A percentile compares a stretch with the other conserved stretches of the same genome.
phyloP scores from a whole-genome alignment of 371 early-diverging fungal genomes.

The Mucor irregularis region DNA sequence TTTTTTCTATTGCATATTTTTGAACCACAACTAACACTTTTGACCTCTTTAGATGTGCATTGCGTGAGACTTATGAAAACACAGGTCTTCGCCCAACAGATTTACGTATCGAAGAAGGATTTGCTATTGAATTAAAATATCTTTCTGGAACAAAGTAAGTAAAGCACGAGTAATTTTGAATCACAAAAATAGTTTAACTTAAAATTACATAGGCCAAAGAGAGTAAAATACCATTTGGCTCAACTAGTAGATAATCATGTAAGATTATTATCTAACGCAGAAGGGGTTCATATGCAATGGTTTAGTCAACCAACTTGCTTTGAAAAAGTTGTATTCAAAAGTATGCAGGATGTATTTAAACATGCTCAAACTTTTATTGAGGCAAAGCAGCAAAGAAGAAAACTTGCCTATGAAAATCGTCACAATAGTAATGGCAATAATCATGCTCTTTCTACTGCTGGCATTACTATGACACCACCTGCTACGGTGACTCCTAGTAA shows the following conservation, averaged over 20 bases:
- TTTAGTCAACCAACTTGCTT: constrained; percentile 59
- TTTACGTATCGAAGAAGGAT: constrained; percentile 71
- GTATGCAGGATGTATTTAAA: constrained; percentile 79
- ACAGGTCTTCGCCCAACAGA: constrained; percentile 75
- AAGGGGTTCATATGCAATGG: constrained; percentile 78
- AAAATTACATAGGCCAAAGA: constrained; percentile 76
- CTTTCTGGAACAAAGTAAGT: constrained; percentile 71
- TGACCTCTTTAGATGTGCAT: constrained; percentile 66
- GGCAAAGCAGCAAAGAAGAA: constrained; percentile 35
- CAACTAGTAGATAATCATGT: constrained; percentile 62
- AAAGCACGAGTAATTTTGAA: not conserved
- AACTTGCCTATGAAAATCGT: constrained; percentile 6
- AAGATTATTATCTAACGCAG: constrained; percentile 65
- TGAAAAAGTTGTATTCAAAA: constrained; percentile 73
- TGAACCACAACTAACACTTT: not conserved
- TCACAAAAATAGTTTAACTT: not conserved
- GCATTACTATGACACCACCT: no score
- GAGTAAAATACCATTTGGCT: constrained; percentile 77
- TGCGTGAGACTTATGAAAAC: constrained; percentile 75
- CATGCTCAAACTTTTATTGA: constrained; percentile 71
- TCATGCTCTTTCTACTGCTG: no score
- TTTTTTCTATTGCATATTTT: not conserved
- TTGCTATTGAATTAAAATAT: constrained; percentile 80
- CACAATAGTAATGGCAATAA: not conserved
- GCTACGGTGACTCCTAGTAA: no score